phyloP scores from a whole-genome alignment of 208 protist species.

The Leishmania mexicana region DNA sequence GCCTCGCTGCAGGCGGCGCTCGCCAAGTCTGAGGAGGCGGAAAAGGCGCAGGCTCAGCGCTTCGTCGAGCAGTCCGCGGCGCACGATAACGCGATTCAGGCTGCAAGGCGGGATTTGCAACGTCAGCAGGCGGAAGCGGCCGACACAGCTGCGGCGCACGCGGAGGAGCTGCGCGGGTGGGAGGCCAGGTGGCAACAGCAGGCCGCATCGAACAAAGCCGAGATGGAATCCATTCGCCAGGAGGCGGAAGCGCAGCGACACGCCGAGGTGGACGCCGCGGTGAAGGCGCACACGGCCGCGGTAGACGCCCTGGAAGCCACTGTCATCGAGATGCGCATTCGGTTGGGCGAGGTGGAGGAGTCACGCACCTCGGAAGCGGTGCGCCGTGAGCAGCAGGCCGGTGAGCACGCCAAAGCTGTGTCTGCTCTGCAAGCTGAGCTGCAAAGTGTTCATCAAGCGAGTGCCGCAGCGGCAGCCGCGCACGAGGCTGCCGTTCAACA shows the following conservation, averaged over 20 bases:
- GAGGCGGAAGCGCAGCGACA: not conserved
- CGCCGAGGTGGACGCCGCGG: not conserved
- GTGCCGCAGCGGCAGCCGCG: not conserved
- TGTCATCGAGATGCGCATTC: not conserved
- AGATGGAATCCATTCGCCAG: not conserved
- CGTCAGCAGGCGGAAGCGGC: not conserved
- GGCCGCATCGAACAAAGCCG: not conserved
- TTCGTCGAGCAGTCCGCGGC: not conserved
- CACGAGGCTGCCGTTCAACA: conserved; percentile 13
- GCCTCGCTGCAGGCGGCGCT: not conserved
- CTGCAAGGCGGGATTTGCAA: not conserved
- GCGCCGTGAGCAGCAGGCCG: not conserved
- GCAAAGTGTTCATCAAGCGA: not conserved
- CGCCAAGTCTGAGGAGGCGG: conserved; percentile 4
- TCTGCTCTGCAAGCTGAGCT: not conserved
- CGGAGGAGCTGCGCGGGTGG: not conserved
- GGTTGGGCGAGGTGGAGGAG: not conserved
- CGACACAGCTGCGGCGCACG: not conserved
- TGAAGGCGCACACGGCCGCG: not conserved
- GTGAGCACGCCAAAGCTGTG: not conserved
- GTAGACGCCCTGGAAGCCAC: not conserved
- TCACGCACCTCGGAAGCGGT: conserved; percentile 1
- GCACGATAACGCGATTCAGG: not conserved
- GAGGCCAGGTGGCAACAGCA: not conserved
- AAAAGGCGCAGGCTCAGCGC: not conserved